These are phyloP conservation scores for Pythium periplocum DNA, from an alignment of 352 stramenopile genomes.

Conservation along the genomic window DNA sequence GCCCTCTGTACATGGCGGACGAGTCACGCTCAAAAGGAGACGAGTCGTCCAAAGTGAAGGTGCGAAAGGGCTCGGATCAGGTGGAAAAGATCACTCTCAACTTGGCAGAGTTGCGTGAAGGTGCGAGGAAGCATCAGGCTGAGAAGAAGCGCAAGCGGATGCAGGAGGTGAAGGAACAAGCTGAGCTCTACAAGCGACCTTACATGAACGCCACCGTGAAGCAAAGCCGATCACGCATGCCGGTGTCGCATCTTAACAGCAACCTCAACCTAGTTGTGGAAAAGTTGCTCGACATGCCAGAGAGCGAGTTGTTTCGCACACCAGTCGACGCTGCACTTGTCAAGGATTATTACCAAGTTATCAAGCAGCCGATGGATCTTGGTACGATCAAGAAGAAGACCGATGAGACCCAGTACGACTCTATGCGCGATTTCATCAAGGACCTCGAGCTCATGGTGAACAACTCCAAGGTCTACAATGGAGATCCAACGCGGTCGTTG, in stretches of 20 bases:
- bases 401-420: conserved; percentile 59
- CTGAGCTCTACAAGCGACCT: conserved; percentile 75
- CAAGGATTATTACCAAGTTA: conserved; percentile 76
- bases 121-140: conserved; percentile 63
- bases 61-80: conserved; percentile 34
- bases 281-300: conserved; percentile 65
- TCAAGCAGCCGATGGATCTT: conserved; percentile 85
- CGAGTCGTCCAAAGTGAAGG: conserved; percentile 59
- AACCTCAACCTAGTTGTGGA: conserved; percentile 60
- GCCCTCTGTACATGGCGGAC: conserved; percentile 77
- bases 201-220: conserved; percentile 72
- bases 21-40: conserved; percentile 33
- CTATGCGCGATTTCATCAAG: conserved; percentile 83
- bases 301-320: conserved; percentile 70
- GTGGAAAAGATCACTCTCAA: conserved; percentile 71
- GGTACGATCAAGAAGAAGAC: conserved; percentile 66
- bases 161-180: conserved; percentile 66
- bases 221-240: conserved; percentile 71
- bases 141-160: conserved; percentile 82
- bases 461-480: conserved; percentile 83
- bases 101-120: conserved; percentile 63
- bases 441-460: conserved; percentile 83
- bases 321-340: conserved; percentile 59
- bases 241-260: conserved; percentile 65
- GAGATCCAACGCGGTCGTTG: conserved; percentile 49